Evolutionary conservation across 495 filamentous ascomycete genomes (phyloP), one percentile per base, ranked within the genome.

Genomic region (Annulohypoxylon nitens): DNA sequence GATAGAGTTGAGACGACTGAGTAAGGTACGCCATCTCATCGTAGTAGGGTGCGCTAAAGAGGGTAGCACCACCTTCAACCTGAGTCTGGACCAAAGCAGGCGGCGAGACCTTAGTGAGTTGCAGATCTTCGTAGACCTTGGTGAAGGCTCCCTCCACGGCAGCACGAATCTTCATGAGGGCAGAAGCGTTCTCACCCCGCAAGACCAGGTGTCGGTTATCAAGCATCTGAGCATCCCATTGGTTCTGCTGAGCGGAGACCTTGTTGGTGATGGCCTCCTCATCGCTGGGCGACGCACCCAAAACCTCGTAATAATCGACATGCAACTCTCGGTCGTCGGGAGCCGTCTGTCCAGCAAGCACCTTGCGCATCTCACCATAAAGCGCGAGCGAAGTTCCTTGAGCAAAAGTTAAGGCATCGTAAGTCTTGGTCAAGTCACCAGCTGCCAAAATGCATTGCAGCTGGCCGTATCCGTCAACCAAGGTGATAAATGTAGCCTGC

Each of bases 31-130:
- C 93, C 78, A 90, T 90, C 81, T 98, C 92, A 74, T 91, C 93
- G 83, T 98, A 99, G 87, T 98, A 99, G 79, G 93, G 88, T 75
- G 97, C 92, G 45, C 90, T 90, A 85, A 99, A 99, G 39, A 99
- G 90, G 2, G 96, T 98, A 71, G 91, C 90, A 54, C 96, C 96
- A 70, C 96, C 96, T 84, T 99, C 96, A 66, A 98, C 96, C 82
- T 98, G 95, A 6, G 96, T 98, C 82, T 99, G 96, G n/a, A 98
- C 97, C 83, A 99, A 93, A 48, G 93, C 94, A 8, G 96, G 96
- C 2, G 96, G 96, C 47, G 91, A 92, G 53, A 99, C 95, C 82
- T 98, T 95, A 55, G 87, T 85, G 78, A 97, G 87, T 57, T 89
- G 87, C 75, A 91, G 86, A 75, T 94, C 91, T 74, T 91, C 90